Conservation (phyloP, 2,329 filamentous ascomycete genomes). For the Hypocreales sp. region DNA sequence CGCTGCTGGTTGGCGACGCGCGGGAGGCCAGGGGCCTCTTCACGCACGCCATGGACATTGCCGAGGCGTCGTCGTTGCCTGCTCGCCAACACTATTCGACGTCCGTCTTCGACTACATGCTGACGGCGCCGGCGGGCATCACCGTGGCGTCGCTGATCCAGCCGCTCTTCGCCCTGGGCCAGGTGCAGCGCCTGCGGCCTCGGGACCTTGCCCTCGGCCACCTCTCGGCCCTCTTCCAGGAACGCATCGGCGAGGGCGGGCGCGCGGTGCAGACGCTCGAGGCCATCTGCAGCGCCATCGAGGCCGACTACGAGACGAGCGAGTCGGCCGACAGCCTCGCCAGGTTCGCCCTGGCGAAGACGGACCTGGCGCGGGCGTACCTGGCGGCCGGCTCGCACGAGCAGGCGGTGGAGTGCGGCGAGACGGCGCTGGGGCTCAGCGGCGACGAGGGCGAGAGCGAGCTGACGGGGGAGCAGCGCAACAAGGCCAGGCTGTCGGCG, state of each 20-base stretch:
- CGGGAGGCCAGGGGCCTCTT: constrained; percentile 75
- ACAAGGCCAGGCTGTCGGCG: constrained; percentile 63
- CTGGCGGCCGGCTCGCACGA: constrained; percentile 52
- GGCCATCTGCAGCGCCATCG: constrained; percentile 51
- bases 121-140: constrained; percentile 35
- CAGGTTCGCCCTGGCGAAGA: constrained; percentile 67
- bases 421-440: constrained; percentile 65
- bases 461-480: constrained; percentile 47
- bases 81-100: constrained; percentile 67
- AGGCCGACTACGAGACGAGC: constrained; percentile 70
- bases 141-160: constrained; percentile 56
- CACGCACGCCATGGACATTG: constrained; percentile 87
- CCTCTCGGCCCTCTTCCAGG: constrained; percentile 64
- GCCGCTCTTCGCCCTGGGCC: constrained; percentile 76
- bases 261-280: constrained; percentile 50
- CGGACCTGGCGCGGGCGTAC: constrained; percentile 73
- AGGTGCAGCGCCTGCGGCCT: constrained; percentile 58
- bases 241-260: constrained; percentile 56
- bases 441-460: constrained; percentile 54
- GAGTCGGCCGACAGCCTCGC: constrained; percentile 63
- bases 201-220: constrained; percentile 60
- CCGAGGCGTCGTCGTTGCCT: constrained; percentile 57
- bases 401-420: constrained; percentile 62
- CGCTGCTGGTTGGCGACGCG: constrained; percentile 56
- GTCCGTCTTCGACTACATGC: constrained; percentile 68